Percentiles rank a stretch among this genome's conserved stretches.
Evolutionary conservation across 306 rosid species (phyloP).

Genomic region (Ammopiptanthus mongolicus): DNA sequence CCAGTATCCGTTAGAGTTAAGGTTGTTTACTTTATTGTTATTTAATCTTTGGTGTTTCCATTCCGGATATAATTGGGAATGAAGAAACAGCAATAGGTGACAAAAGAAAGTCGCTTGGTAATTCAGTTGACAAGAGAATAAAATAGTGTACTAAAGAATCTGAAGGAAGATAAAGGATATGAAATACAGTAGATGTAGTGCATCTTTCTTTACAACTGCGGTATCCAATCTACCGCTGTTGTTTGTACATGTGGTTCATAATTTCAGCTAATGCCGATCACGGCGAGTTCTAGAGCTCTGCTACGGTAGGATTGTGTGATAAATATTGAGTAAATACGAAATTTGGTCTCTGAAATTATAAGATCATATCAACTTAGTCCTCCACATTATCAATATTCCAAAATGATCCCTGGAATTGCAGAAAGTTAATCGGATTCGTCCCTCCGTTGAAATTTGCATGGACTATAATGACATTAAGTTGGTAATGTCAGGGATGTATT

Average conservation of each 20-base stretch:
- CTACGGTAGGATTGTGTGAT: not conserved
- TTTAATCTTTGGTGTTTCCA: not conserved
- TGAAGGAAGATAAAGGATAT: not conserved
- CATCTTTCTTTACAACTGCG: not conserved
- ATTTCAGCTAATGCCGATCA: not conserved
- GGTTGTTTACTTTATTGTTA: too few relatives aligned
- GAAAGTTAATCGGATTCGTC: too few relatives aligned
- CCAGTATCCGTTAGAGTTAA: too few relatives aligned
- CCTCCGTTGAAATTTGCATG: too few relatives aligned
- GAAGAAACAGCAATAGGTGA: not conserved
- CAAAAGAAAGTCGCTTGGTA: not conserved
- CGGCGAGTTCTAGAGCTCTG: not conserved
- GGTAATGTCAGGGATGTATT: too few relatives aligned
- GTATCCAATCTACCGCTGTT: not conserved
- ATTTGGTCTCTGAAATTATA: too few relatives aligned
- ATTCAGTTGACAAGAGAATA: not conserved
- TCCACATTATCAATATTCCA: too few relatives aligned
- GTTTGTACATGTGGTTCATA: not conserved
- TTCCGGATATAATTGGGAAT: not conserved
- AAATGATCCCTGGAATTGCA: too few relatives aligned
- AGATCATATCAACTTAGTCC: too few relatives aligned
- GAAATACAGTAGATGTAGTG: not conserved
- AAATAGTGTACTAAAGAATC: not conserved
- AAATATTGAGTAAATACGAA: too few relatives aligned
- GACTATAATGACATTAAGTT: too few relatives aligned